phyloP scores from a whole-genome alignment of 2,329 filamentous ascomycete genomes.

The Cryphonectria japonica region DNA sequence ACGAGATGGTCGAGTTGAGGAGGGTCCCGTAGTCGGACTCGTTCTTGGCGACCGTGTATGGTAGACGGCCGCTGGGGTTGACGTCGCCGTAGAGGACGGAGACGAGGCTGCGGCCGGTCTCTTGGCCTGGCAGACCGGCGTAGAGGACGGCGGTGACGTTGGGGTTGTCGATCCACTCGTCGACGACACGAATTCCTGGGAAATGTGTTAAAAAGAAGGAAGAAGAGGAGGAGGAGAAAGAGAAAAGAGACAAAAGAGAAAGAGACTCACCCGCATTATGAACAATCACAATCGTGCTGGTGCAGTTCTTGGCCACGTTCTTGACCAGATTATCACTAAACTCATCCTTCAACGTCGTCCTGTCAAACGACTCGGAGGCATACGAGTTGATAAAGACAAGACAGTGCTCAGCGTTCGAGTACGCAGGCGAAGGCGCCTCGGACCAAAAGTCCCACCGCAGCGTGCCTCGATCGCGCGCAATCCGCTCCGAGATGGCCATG shows the following conservation, averaged over 20 bases:
- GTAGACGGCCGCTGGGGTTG: slow-evolving; percentile 61
- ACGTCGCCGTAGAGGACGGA: slow-evolving; percentile 61
- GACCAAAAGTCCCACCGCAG: slow-evolving; percentile 29
- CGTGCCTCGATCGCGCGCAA: slow-evolving; percentile 62
- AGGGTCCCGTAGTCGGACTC: slow-evolving; percentile 53
- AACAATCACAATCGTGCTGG: slow-evolving; percentile 66
- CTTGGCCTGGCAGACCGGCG: slow-evolving; percentile 67
- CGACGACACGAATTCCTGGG: slow-evolving; percentile 54
- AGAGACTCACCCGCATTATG: slow-evolving; percentile 60
- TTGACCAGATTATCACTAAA: slow-evolving; percentile 62
- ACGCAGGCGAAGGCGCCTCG: slow-evolving; percentile 26
- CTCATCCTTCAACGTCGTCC: slow-evolving; percentile 66
- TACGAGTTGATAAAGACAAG: slow-evolving; percentile 70
- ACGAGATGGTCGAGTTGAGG: slow-evolving; percentile 45
- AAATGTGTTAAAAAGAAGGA: not conserved
- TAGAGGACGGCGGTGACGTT: slow-evolving; percentile 68
- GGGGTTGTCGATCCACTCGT: slow-evolving; percentile 63
- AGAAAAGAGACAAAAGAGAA: not conserved
- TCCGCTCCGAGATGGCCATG: slow-evolving; percentile 55
- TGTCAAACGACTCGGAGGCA: slow-evolving; percentile 72
- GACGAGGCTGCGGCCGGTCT: slow-evolving; percentile 59
- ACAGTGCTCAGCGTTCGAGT: slow-evolving; percentile 47
- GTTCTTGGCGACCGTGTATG: slow-evolving; percentile 63
- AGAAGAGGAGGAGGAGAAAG: rapidly evolving
- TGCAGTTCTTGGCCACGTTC: slow-evolving; percentile 61